phyloP scores from a whole-genome alignment of 2,329 filamentous ascomycete genomes.

The Xylariaceae sp. region DNA sequence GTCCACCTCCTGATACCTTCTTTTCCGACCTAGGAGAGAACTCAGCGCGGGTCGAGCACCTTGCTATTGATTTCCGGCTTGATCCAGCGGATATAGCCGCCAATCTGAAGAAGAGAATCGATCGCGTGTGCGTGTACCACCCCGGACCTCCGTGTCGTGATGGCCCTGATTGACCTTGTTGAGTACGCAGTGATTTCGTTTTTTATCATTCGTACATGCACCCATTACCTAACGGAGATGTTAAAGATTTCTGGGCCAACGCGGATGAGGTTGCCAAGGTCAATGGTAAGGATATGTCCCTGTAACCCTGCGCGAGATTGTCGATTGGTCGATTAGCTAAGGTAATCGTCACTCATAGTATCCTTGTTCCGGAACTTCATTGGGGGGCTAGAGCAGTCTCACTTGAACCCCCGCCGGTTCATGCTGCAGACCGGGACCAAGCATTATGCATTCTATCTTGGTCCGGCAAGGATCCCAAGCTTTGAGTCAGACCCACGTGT shows the following conservation, averaged over 20 bases:
- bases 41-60: background rate
- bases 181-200: background rate
- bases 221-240: background rate
- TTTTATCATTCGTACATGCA: conserved; percentile 1
- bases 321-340: no score
- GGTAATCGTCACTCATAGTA: background rate
- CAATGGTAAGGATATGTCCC: background rate
- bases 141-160: no score
- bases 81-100: background rate
- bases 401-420: background rate
- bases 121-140: background rate
- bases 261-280: background rate
- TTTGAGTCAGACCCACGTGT: background rate
- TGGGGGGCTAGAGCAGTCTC: background rate
- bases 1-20: background rate
- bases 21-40: background rate
- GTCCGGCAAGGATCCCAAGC: background rate
- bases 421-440: background rate
- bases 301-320: no score
- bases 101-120: background rate
- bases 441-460: background rate
- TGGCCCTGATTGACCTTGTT: no score
- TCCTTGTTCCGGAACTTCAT: background rate
- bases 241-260: background rate
- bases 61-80: background rate